Base-by-base conservation (phyloP, 495 filamentous ascomycete genomes). In the Tuber borchii region DNA sequence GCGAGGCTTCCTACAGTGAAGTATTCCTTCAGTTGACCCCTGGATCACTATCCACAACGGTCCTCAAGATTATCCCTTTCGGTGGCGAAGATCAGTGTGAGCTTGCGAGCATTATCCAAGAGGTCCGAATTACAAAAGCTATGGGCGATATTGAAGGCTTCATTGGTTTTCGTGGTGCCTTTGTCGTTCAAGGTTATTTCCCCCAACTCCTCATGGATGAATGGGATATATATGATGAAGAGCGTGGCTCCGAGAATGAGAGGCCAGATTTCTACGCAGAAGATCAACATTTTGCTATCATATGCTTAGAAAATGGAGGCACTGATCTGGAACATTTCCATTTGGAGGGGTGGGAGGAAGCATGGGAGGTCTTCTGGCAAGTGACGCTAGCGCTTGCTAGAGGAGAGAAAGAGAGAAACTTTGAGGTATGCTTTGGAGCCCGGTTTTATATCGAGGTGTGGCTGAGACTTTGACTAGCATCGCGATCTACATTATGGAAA, bases 51-150 rank as follows among this genome's bases (percentile, higher is more conserved):
- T 43, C 68, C 19, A 70, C 77, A 26, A 83, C 77, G 5, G 82
- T 83, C 40, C 73, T 83, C 26, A 83, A 83, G 65, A 80, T 83
- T 56, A 83, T 83, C 61, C 82, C 82, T 26, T 83, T 83, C 73
- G 81, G 74, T 26, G 70, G 75, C 6, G 12, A 31, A 22, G 78
- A 79, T 31, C 82, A 83, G 73, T 83, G 82, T 40, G 74, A 48
- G 2, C 69, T 83, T 20, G 46, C 61, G 14, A 68, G 69, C 19
- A 79, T 83, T 72, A 69, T 83, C 40, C 81, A 83, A 45, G 82
- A 83, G 69, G 74, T 83, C 45, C 74, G 76, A 37, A 83, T 83
- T 19, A 83, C 82, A 16, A 44, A 70, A 22, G 45, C 79, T 12
- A 83, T 83, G 81, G 71, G 74, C 0, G 34, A 71, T 20, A 77